Evolutionary conservation across 257 asterid genomes (phyloP).

Genomic region (Solanum ossicruentum): DNA sequence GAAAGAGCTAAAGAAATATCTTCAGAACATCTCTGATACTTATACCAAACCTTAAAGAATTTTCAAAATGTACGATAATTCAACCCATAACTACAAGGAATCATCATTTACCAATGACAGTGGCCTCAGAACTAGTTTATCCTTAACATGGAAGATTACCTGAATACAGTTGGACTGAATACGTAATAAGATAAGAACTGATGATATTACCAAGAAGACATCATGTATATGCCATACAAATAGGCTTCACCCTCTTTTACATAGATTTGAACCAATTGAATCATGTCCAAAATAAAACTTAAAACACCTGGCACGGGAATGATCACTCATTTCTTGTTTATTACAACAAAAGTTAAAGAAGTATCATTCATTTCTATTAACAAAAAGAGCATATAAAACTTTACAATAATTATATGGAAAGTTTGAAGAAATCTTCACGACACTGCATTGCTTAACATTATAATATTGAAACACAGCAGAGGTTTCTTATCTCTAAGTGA

Average conservation of each 20-base stretch:
- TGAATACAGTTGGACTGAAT: neutral
- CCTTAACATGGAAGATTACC: neutral
- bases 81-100: neutral
- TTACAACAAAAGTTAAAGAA: neutral
- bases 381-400: neutral
- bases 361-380: neutral
- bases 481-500: neutral
- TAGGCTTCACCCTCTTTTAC: neutral
- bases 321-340: neutral
- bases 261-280: neutral
- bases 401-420: neutral
- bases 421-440: neutral
- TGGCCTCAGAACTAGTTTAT: neutral
- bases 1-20: neutral
- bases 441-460: neutral
- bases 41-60: neutral
- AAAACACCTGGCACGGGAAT: neutral
- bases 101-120: neutral
- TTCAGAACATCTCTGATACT: neutral
- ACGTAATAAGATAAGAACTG: neutral
- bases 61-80: neutral
- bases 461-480: neutral
- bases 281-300: neutral
- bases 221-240: neutral
- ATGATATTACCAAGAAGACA: neutral